Evolutionary conservation across 2,329 filamentous ascomycete species (phyloP).

Genomic region (Periconia digitata): DNA sequence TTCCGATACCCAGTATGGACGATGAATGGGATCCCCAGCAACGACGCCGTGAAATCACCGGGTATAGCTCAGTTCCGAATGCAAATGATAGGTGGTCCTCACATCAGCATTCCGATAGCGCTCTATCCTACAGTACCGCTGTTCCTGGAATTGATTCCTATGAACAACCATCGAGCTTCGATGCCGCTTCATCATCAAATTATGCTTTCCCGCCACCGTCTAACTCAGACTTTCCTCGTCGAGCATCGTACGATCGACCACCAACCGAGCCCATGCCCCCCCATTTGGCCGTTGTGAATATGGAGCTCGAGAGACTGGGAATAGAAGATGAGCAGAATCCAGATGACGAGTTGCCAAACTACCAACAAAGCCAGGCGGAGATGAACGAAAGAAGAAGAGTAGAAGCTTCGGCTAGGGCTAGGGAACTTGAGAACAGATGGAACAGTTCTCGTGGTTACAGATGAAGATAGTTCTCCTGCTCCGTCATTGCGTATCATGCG

Average conservation of each 20-base stretch:
- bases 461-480: conserved; percentile 4
- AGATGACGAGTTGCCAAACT: conserved; percentile 49
- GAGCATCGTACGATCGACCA: conserved; percentile 14
- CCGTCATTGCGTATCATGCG: background rate
- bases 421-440: conserved; percentile 50
- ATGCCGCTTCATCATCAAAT: background rate
- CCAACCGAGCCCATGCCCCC: conserved; percentile 11
- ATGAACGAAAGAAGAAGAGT: conserved; percentile 42
- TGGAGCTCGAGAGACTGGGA: conserved; percentile 33
- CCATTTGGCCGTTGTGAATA: conserved; percentile 28
- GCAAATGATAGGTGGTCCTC: background rate
- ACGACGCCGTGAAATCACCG: background rate
- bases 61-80: conserved; percentile 2
- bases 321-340: conserved; percentile 35
- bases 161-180: background rate
- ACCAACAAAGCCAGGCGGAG: conserved; percentile 51
- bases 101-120: background rate
- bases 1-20: background rate
- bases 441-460: conserved; percentile 26
- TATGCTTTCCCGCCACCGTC: conserved; percentile 5
- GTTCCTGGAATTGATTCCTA: conserved; percentile 2
- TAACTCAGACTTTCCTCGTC: conserved; percentile 16
- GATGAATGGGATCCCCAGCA: conserved; percentile 4
- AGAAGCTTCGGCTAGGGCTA: conserved; percentile 47
- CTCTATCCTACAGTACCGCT: background rate